Evolutionary conservation across 441 rosid species (phyloP).

Genomic region (Jatropha multifida): DNA sequence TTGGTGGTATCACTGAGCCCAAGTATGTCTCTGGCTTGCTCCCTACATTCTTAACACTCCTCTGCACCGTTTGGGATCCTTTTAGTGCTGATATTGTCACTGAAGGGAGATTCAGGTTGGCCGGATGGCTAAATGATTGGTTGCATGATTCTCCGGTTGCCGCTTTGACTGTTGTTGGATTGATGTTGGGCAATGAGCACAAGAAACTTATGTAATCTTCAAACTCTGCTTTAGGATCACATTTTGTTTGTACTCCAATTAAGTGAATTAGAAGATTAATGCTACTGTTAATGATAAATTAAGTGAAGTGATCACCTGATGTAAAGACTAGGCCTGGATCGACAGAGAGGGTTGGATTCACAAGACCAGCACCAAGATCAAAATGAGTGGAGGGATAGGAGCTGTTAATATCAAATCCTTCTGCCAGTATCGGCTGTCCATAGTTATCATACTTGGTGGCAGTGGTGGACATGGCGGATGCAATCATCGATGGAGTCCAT

Average conservation of each 20-base stretch:
- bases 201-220: conserved; percentile 66
- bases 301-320: conserved; percentile 40
- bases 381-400: conserved; percentile 53
- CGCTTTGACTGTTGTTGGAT: conserved; percentile 28
- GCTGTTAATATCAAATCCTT: conserved; percentile 43
- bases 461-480: conserved; percentile 81
- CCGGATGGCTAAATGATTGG: conserved; percentile 44
- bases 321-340: conserved; percentile 82
- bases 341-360: conserved; percentile 60
- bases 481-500: conserved; percentile 85
- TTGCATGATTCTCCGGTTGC: conserved; percentile 58
- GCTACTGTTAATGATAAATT: no score
- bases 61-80: conserved; percentile 41
- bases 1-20: conserved; percentile 55
- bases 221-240: conserved; percentile 40
- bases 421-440: conserved; percentile 58
- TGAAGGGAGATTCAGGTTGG: conserved; percentile 78
- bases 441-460: conserved; percentile 50
- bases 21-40: conserved; percentile 53
- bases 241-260: not conserved
- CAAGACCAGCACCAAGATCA: conserved; percentile 75
- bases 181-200: conserved; percentile 63
- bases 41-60: conserved; percentile 64
- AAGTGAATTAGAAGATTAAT: no score
- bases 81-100: conserved; percentile 53